Evolutionary conservation across 768 basidiomycete genomes (phyloP).

Genomic region (Phaffia tasmanica): DNA sequence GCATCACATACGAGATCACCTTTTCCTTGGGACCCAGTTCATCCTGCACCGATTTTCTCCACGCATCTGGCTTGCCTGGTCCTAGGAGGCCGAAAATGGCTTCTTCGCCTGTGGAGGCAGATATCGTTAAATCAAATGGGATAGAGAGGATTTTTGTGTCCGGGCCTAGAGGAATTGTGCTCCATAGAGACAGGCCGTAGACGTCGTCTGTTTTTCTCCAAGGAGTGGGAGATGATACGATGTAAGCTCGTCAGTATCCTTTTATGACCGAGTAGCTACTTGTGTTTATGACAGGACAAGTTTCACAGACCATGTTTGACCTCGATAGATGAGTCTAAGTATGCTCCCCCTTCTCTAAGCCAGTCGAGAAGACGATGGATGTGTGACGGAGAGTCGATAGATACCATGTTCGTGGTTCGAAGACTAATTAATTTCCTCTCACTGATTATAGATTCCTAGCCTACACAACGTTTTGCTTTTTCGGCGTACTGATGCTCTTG

Average conservation of each 20-base stretch:
- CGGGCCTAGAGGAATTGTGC: conserved; percentile 25
- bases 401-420: neutral
- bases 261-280: neutral
- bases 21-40: conserved; percentile 32
- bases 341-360: neutral
- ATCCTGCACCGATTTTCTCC: conserved; percentile 19
- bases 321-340: conserved; percentile 2
- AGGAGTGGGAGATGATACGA: neutral
- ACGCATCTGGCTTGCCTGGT: conserved; percentile 21
- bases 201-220: conserved; percentile 22
- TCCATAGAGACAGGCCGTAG: conserved; percentile 33
- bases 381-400: neutral
- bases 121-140: conserved; percentile 37
- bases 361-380: conserved; percentile 3
- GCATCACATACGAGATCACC: conserved; percentile 33
- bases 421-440: neutral
- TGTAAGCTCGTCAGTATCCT: neutral
- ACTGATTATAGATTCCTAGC: no score
- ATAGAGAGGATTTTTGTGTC: conserved; percentile 33
- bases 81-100: conserved; percentile 26
- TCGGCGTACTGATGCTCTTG: neutral
- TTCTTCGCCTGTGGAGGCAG: conserved; percentile 30
- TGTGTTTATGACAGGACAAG: neutral
- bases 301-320: conserved; percentile 6
- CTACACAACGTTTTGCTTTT: neutral